Base-by-base conservation (phyloP, 140 eudicot genomes). In the Senecio squalidus region DNA sequence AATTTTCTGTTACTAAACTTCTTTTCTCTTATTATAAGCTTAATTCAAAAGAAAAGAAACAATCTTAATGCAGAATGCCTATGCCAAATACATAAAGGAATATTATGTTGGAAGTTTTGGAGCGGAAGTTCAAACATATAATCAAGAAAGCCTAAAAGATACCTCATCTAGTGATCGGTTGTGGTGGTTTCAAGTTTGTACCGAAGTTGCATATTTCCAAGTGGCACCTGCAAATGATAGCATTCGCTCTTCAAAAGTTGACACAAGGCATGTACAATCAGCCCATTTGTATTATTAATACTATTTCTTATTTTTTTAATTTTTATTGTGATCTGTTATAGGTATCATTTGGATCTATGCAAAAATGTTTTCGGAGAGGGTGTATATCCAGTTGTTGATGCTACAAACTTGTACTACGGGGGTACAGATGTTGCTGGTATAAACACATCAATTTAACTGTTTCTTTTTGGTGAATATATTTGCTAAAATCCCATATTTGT, bases 161-260 rank as follows among this genome's bases (percentile, higher is more conserved):
- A 87, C 85, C 56, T 74, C 64, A 5, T 67, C 72, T 58, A 75
- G 75, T 64, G 87, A 79, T 45, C 77, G 96, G 26, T 80, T 92
- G 75, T 92, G 99, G 99, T 92, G 99, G 99, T 92, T 92, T 80
- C 99, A 92, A 80, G 99, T 92, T 52, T 92, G 99, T 66, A 92
- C 69, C 3, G 99, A 92, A 76, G 99, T 92, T 62, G 99, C 99
- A 43, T 92, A 84, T 76, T 92, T 92, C 66, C 99, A 92, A 73
- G 96, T 88, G 66, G 96, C 99, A 3, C 96, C 99, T 29, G 64
- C 76, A 62, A 82, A 84, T 54, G 95, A 92, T 76, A 87, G 93
- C 62, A 76, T 92, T 28, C 95, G 99, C 18, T 87, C 99, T 46
- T 76, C 95, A 28, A 84, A 66, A 68, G 57, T 92, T 57, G 78